These are phyloP conservation scores for Cyberlindnera petersonii DNA, from an alignment of 805 yeast species.

Conservation along the genomic window DNA sequence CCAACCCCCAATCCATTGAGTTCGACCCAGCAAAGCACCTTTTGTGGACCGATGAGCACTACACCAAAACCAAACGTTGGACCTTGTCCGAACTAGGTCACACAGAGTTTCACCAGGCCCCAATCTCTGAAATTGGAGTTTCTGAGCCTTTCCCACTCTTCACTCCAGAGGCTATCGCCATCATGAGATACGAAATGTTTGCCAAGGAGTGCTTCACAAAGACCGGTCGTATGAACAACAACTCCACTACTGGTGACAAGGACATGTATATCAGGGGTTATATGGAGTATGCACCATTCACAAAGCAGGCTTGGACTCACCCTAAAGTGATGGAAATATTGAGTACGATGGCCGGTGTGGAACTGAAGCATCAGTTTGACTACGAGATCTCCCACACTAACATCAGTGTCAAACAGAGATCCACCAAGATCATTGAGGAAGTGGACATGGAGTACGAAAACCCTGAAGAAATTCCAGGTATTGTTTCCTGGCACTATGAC, in stretches of 20 bases:
- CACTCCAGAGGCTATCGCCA: constrained; percentile 54
- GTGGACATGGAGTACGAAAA: constrained; percentile 5
- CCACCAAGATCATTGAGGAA: constrained; percentile 11
- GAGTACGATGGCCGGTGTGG: constrained; percentile 47
- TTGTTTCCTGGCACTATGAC: constrained; percentile 62
- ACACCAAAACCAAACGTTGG: constrained; percentile 33
- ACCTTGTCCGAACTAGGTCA: constrained; percentile 50
- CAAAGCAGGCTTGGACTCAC: constrained; percentile 54
- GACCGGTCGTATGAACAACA: constrained; percentile 40
- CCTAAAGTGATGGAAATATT: constrained; percentile 53
- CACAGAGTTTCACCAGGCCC: constrained; percentile 34
- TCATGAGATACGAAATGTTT: constrained; percentile 55
- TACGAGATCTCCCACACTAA: constrained; percentile 55
- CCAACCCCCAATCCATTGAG: constrained; percentile 21
- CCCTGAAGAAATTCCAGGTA: constrained; percentile 40
- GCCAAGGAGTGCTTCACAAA: constrained; percentile 41
- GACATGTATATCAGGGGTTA: constrained; percentile 51
- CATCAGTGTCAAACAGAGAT: constrained; percentile 38
- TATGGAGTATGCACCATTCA: constrained; percentile 45
- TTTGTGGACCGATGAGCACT: constrained; percentile 36
- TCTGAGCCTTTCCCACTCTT: constrained; percentile 58
- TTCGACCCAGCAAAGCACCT: constrained; percentile 39
- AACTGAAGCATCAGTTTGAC: constrained; percentile 31
- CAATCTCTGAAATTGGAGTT: constrained; percentile 53
- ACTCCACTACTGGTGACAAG: constrained; percentile 43